Conservation (phyloP, 768 basidiomycete genomes). For the Suillus decipiens region DNA sequence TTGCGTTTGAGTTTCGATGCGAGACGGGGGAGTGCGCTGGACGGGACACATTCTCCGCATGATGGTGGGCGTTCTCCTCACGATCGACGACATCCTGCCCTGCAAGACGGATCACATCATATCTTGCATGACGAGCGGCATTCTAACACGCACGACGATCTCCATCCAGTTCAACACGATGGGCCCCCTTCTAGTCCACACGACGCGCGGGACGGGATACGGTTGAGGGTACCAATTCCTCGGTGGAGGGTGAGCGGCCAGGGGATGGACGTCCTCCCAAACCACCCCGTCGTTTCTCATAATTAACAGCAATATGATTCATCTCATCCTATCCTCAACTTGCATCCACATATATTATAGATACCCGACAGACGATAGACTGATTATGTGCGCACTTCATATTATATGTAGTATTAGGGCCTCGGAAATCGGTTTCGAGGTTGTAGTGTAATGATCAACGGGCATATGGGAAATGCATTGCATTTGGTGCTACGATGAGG, state of each 20-base stretch:
- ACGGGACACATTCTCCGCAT: neutral
- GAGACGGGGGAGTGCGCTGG: neutral
- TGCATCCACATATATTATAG: neutral
- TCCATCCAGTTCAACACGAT: neutral
- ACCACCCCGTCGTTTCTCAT: neutral
- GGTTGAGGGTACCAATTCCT: slow-evolving; percentile 3
- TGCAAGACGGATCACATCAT: neutral
- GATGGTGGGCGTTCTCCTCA: neutral
- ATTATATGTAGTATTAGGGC: neutral
- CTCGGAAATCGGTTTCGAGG: neutral
- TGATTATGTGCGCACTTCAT: neutral
- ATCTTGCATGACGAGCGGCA: neutral
- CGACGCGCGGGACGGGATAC: neutral
- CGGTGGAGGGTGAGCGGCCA: neutral
- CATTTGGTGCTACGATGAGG: neutral
- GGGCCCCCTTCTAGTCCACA: neutral
- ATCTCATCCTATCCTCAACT: neutral
- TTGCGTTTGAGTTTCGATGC: neutral
- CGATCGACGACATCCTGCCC: neutral
- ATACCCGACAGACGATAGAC: neutral
- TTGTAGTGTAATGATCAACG: neutral
- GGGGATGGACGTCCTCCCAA: neutral
- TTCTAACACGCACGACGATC: neutral
- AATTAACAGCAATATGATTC: neutral
- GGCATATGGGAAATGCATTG: neutral